Percentiles rank a stretch among this genome's conserved stretches.
Conservation (phyloP, 768 basidiomycete genomes). For the Suillus fuscotomentosus region DNA sequence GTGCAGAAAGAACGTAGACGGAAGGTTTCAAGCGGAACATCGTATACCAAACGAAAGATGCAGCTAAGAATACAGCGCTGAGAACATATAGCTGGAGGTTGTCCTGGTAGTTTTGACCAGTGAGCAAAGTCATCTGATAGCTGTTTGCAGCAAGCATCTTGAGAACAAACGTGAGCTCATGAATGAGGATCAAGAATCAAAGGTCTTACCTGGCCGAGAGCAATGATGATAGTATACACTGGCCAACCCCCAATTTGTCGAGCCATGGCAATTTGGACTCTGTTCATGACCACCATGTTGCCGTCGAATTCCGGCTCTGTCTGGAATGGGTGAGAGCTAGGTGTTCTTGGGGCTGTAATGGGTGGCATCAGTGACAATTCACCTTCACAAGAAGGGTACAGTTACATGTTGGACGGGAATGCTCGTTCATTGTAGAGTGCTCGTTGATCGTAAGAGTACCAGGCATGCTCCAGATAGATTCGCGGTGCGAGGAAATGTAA, state of each 20-base stretch:
- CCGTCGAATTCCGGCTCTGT: slow-evolving; percentile 48
- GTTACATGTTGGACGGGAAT: slow-evolving; percentile 78
- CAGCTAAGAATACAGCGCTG: slow-evolving; percentile 82
- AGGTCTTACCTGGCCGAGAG: slow-evolving; percentile 65
- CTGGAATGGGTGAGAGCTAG: slow-evolving; percentile 52
- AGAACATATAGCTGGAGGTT: slow-evolving; percentile 86
- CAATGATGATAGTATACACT: slow-evolving; percentile 87
- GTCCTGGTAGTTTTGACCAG: slow-evolving; percentile 82
- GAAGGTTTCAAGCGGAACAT: slow-evolving; percentile 89
- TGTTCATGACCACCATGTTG: slow-evolving; percentile 77
- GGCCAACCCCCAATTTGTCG: slow-evolving; percentile 86
- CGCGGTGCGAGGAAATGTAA: slow-evolving; percentile 72
- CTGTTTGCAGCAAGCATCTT: slow-evolving; percentile 89
- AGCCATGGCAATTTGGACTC: slow-evolving; percentile 81
- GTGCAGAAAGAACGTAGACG: slow-evolving; percentile 78
- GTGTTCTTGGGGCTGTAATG: slow-evolving; percentile 37
- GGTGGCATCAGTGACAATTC: slow-evolving; percentile 6
- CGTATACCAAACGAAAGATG: slow-evolving; percentile 87
- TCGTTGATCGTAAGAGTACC: slow-evolving; percentile 44
- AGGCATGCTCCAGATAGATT: slow-evolving; percentile 79
- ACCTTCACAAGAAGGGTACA: slow-evolving; percentile 14
- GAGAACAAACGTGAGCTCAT: slow-evolving; percentile 7
- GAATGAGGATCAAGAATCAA: neutral
- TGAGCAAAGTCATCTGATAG: slow-evolving; percentile 91
- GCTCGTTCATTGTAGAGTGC: slow-evolving; percentile 42